These are phyloP conservation scores for Alternaria sp. DNA, from an alignment of 2,329 filamentous ascomycete species.

Conservation along the genomic window DNA sequence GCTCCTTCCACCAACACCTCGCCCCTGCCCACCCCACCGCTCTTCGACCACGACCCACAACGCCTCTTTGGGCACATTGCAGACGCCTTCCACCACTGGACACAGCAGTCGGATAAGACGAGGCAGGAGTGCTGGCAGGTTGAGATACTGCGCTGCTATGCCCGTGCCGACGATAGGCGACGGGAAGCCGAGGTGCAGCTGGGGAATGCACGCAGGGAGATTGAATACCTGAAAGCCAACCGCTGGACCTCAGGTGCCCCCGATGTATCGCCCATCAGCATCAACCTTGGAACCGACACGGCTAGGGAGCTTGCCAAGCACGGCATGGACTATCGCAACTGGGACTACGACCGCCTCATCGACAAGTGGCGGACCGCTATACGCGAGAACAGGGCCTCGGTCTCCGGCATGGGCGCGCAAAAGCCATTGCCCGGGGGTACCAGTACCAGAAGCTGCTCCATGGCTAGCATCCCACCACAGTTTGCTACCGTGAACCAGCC, in stretches of 20 bases:
- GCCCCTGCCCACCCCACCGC: constrained; percentile 46
- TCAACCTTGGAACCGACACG: constrained; percentile 46
- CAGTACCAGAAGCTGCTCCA: constrained; percentile 35
- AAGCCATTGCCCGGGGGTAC: constrained; percentile 36
- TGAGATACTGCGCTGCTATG: constrained; percentile 54
- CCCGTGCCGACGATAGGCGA: constrained; percentile 48
- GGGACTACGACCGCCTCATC: constrained; percentile 50
- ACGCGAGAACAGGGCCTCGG: constrained; percentile 36
- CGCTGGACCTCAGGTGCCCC: constrained; percentile 33
- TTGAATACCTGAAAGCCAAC: constrained; percentile 49
- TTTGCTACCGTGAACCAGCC: constrained; percentile 26
- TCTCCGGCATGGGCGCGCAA: constrained; percentile 44
- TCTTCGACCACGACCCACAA: constrained; percentile 67
- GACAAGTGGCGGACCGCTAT: constrained; percentile 49
- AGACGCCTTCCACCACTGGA: constrained; percentile 81
- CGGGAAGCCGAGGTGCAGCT: constrained; percentile 48
- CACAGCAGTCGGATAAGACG: constrained; percentile 61
- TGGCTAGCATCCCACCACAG: constrained; percentile 36
- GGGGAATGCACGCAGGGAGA: constrained; percentile 50
- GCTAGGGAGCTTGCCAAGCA: constrained; percentile 49
- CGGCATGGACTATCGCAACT: constrained; percentile 47
- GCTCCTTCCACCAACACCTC: constrained; percentile 39
- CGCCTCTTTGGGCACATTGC: constrained; percentile 76
- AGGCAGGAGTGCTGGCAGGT: constrained; percentile 54
- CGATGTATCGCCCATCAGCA: constrained; percentile 42